A percentile compares a stretch with the other conserved stretches of the same genome.
These are phyloP conservation scores for Dissophora globulifera DNA, from an alignment of 192 early-diverging fungal genomes.

Conservation along the genomic window DNA sequence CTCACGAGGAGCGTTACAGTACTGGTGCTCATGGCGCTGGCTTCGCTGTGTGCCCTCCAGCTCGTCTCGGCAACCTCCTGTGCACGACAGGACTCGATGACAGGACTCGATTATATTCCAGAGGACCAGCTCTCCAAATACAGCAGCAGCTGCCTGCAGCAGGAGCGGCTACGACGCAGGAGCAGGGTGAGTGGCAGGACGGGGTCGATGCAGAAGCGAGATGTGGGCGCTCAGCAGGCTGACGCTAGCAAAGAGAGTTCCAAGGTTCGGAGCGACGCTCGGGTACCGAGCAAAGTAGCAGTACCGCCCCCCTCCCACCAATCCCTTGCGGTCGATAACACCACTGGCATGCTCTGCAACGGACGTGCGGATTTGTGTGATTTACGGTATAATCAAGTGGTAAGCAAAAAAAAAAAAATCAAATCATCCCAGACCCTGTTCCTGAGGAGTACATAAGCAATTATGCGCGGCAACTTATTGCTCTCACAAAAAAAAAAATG, in stretches of 20 bases:
- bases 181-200: background rate
- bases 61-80: too few relatives aligned
- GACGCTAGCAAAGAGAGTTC: background rate
- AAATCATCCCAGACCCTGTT: background rate
- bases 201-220: background rate
- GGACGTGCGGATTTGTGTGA: slow-evolving; percentile 50
- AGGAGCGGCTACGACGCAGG: background rate
- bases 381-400: slow-evolving; percentile 59
- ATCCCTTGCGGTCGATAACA: slow-evolving; percentile 29
- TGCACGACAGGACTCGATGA: background rate
- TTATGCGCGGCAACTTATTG: too few relatives aligned
- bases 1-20: too few relatives aligned
- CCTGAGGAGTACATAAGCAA: background rate
- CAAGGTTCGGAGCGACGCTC: too few relatives aligned
- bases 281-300: background rate
- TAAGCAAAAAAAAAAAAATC: slow-evolving; percentile 17
- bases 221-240: background rate
- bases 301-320: background rate
- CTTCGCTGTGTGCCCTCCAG: too few relatives aligned
- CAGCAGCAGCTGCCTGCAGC: background rate
- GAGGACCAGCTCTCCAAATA: background rate
- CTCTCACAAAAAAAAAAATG: too few relatives aligned
- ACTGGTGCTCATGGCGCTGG: too few relatives aligned
- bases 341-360: slow-evolving; percentile 49
- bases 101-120: background rate